Percentiles rank a stretch among this genome's conserved stretches.
Evolutionary conservation across 345 rosid species (phyloP).

Genomic region (Laguncularia racemosa): DNA sequence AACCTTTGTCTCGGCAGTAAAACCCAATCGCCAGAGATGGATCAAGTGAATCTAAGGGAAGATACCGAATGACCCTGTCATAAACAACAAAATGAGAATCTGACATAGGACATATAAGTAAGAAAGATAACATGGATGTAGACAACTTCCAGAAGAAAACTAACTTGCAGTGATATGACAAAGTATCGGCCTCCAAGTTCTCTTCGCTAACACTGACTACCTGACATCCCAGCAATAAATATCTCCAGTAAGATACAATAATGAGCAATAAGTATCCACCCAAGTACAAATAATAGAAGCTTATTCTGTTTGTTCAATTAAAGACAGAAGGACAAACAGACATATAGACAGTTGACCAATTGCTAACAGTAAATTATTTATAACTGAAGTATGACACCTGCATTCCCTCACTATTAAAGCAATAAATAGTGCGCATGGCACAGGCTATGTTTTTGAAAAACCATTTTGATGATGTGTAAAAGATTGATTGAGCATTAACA

Average conservation of each 20-base stretch:
- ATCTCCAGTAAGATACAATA: neutral
- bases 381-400: too few relatives aligned
- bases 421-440: too few relatives aligned
- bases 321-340: too few relatives aligned
- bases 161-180: conserved; percentile 84
- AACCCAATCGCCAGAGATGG: conserved; percentile 90
- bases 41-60: conserved; percentile 68
- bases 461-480: too few relatives aligned
- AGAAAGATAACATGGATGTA: neutral
- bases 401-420: too few relatives aligned
- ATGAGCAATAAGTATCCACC: neutral
- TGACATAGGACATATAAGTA: neutral
- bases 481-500: too few relatives aligned
- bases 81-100: conserved; percentile 7
- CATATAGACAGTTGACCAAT: too few relatives aligned
- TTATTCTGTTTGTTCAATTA: too few relatives aligned
- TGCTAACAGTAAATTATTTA: too few relatives aligned
- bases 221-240: conserved; percentile 21
- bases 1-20: conserved; percentile 84
- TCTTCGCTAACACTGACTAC: conserved; percentile 45
- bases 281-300: neutral
- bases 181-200: conserved; percentile 59
- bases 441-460: too few relatives aligned
- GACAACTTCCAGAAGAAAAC: conserved; percentile 12
- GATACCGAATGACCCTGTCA: conserved; percentile 48